These are phyloP conservation scores for Peltaster fructicola DNA, from an alignment of 2,329 filamentous ascomycete genomes.

Conservation along the genomic window DNA sequence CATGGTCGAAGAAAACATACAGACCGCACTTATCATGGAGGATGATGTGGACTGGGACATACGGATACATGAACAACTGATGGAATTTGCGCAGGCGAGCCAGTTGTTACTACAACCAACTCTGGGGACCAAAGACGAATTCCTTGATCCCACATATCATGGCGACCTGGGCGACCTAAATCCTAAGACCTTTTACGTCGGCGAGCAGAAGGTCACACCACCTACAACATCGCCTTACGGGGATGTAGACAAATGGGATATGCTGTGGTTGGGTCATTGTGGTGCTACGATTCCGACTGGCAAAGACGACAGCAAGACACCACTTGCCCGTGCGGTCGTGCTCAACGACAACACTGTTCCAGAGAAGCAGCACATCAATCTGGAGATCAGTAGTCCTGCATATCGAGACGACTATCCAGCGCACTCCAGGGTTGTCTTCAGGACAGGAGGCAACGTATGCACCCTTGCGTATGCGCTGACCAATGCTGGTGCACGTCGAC, in stretches of 20 bases:
- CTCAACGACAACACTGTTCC: no score
- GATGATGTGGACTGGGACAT: conserved; percentile 30
- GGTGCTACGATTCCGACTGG: conserved; percentile 5
- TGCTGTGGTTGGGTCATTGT: conserved; percentile 20
- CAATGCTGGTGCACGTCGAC: conserved; percentile 23
- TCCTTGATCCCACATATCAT: conserved; percentile 10
- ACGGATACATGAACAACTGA: conserved; percentile 23
- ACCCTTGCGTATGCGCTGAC: conserved; percentile 29
- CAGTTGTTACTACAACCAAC: conserved; percentile 20
- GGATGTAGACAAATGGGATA: conserved; percentile 18
- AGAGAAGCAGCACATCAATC: no score
- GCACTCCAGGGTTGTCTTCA: conserved; percentile 27
- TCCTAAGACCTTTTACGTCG: conserved; percentile 6
- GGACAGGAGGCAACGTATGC: conserved; percentile 22
- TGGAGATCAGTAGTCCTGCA: no score
- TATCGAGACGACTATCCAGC: conserved; percentile 5
- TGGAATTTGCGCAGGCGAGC: conserved; percentile 20
- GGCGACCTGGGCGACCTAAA: conserved; percentile 3
- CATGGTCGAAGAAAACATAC: conserved; percentile 20
- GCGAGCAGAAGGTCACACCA: no score
- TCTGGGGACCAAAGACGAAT: conserved; percentile 5
- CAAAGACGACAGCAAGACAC: conserved; percentile 1
- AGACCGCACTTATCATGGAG: conserved; percentile 26
- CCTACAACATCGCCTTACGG: conserved; percentile 20
- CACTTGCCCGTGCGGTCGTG: no score